Percentiles rank a stretch among this genome's conserved stretches.
Evolutionary conservation across 345 rosid genomes (phyloP).

Genomic region (Arabidopsis suecica): DNA sequence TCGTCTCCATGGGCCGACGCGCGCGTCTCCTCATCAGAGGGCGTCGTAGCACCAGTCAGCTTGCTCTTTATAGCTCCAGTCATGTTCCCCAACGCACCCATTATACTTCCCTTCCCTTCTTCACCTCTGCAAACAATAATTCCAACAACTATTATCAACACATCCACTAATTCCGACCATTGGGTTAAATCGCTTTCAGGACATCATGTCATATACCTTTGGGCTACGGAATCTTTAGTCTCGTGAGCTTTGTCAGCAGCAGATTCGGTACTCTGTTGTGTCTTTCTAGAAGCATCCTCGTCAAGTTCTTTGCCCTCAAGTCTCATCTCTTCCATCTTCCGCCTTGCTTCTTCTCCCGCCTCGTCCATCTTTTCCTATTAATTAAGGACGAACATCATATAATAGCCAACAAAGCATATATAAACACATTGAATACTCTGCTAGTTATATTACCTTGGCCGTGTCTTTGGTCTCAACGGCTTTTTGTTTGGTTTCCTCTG

Average conservation of each 20-base stretch:
- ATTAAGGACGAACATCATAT: not conserved
- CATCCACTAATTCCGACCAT: not conserved
- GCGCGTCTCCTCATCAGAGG: conserved; percentile 38
- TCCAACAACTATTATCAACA: not conserved
- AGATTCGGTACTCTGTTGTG: conserved; percentile 49
- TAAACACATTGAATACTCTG: not conserved
- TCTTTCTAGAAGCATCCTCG: conserved; percentile 40
- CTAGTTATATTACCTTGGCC: conserved; percentile 43
- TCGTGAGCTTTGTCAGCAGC: conserved; percentile 46
- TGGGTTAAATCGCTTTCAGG: not conserved
- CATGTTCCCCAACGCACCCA: conserved; percentile 48
- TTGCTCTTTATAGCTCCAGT: conserved; percentile 55
- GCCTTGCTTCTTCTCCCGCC: conserved; percentile 58
- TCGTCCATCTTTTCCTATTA: conserved; percentile 54
- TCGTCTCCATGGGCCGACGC: conserved; percentile 37
- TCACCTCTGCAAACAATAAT: conserved; percentile 44
- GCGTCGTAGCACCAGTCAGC: conserved; percentile 41
- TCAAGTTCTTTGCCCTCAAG: conserved; percentile 46
- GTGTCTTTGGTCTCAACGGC: conserved; percentile 54
- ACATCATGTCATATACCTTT: not conserved
- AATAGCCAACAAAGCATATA: conserved; percentile 40
- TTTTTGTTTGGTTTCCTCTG: conserved; percentile 63
- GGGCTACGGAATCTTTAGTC: conserved; percentile 8
- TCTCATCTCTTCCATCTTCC: conserved; percentile 63
- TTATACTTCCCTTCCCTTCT: conserved; percentile 47